Conservation (phyloP, 2,329 filamentous ascomycete species). For the Claviceps purpurea region DNA sequence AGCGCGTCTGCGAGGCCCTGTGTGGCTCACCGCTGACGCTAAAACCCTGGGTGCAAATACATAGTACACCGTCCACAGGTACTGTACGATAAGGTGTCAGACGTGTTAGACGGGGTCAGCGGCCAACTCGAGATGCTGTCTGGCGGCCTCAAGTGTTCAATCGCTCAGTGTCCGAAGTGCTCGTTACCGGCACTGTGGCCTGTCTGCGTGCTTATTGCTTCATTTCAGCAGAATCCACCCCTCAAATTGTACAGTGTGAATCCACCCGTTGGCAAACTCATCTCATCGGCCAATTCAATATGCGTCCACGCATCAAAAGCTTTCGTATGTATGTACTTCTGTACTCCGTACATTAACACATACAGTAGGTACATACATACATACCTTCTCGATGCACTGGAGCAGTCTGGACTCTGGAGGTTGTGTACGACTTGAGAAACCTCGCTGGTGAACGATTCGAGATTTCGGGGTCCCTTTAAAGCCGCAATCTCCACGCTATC, state of each 20-base stretch:
- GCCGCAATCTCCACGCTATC: background rate
- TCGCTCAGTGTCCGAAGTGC: background rate
- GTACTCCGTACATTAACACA: too few species aligned
- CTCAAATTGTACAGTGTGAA: background rate
- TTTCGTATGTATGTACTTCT: too few species aligned
- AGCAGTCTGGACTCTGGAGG: too few species aligned
- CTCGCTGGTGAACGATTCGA: background rate
- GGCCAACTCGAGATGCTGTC: background rate
- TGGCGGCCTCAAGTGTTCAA: background rate
- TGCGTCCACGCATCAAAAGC: too few species aligned
- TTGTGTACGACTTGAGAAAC: too few species aligned
- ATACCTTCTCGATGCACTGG: too few species aligned
- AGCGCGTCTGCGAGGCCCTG: slow-evolving; percentile 15
- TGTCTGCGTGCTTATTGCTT: slow-evolving; percentile 4
- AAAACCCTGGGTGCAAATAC: background rate
- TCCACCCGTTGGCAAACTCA: background rate
- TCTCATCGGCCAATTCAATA: too few species aligned
- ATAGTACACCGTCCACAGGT: too few species aligned
- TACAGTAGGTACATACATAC: too few species aligned
- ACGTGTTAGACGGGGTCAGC: too few species aligned
- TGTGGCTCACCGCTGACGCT: slow-evolving; percentile 4
- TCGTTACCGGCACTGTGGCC: slow-evolving; percentile 1
- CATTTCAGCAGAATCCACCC: slow-evolving; percentile 4
- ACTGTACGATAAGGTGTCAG: too few species aligned
- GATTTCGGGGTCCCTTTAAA: background rate